Base-by-base conservation (phyloP, 371 early-diverging fungal species). In the Batkoa obscura region DNA sequence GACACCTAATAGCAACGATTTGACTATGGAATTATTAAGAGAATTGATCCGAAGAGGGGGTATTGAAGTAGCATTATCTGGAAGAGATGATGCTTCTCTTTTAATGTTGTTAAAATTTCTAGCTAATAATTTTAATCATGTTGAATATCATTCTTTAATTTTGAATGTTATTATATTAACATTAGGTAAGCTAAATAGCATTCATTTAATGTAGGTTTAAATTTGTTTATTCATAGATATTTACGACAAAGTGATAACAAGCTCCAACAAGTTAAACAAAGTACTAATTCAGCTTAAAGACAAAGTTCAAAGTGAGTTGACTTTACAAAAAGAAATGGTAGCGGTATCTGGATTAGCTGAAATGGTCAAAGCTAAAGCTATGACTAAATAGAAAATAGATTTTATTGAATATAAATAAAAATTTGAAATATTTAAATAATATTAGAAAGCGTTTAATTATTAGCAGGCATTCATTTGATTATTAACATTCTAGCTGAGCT, bases 11-110 rank as follows among this genome's bases (percentile, higher is more conserved):
- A 31, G n/a, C 12, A 8, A 17, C 30, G 38, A 56, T 33, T 33
- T 47, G 10, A 47, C 47, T 3, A 36, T 56, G 23, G 33, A 56
- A 45, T 63, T 93, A 59, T 64, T 94, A 49, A 86, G 90, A 62
- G 96, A 95, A 67, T 72, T 95, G 37, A 72, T 88, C 37, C 84
- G 84, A 57, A 81, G 92, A 56, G 86, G 84, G 56, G 91, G 80
- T 13, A 69, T 95, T 9, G 71, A 66, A 46, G 61, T 66, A 8
- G 90, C 96, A 1, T 72, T 95, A 55, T 72, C 83, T 17, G 89
- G 90, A 60, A 73, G 94, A 36, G 90, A 91, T 66, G 94, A 93
- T 59, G 73, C 78, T 37, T 72, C 83, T 6, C 66, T 95, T 54
- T 83, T 83, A 59, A 88, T 90, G 3, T 60, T 93, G 43, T 68